These are phyloP conservation scores for Cystobasidium onofrii DNA, from an alignment of 768 basidiomycete genomes.

Conservation along the genomic window DNA sequence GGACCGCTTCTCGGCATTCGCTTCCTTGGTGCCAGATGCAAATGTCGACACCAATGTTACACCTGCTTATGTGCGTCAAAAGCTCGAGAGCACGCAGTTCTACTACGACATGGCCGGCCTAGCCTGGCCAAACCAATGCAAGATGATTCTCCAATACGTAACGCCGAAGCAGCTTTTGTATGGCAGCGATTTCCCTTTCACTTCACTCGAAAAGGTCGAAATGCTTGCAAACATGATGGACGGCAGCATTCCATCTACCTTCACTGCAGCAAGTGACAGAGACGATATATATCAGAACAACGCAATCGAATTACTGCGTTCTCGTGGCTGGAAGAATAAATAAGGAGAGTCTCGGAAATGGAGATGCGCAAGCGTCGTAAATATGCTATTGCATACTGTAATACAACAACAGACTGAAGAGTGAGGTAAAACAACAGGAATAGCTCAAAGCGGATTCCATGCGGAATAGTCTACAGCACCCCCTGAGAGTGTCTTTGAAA, in stretches of 20 bases:
- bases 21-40: not conserved
- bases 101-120: constrained; percentile 12
- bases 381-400: no score
- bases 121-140: constrained; percentile 5
- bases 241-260: not conserved
- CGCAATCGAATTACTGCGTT: not conserved
- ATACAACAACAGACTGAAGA: no score
- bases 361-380: no score
- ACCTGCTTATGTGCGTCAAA: not conserved
- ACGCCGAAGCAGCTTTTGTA: not conserved
- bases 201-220: not conserved
- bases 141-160: constrained; percentile 1
- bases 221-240: constrained; percentile 9
- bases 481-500: constrained; percentile 34
- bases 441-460: no score
- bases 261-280: not conserved
- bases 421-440: no score
- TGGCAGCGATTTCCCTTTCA: constrained; percentile 13
- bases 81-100: constrained; percentile 3
- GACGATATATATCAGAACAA: not conserved
- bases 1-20: not conserved
- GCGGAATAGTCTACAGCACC: constrained; percentile 25
- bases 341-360: not conserved
- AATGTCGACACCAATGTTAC: not conserved
- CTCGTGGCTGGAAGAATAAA: not conserved